Percentiles rank a stretch among this genome's conserved stretches.
Evolutionary conservation across 495 filamentous ascomycete genomes (phyloP).

Genomic region (Penicillium bialowiezense): DNA sequence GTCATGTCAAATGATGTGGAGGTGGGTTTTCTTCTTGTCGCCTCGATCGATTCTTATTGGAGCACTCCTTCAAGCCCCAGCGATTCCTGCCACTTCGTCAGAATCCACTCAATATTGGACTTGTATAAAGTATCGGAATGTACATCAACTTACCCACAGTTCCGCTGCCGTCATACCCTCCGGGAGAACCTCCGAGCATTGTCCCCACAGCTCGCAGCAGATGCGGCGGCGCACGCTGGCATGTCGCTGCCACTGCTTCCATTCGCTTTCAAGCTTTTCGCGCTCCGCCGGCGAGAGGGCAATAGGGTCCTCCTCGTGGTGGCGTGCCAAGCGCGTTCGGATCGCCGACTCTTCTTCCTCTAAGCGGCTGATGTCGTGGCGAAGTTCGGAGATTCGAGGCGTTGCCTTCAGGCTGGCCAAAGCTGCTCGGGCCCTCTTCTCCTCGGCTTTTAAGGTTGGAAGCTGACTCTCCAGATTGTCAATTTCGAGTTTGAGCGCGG

Average conservation of each 20-base stretch:
- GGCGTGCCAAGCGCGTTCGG: slow-evolving; percentile 32
- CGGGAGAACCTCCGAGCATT: slow-evolving; percentile 45
- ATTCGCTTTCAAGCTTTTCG: slow-evolving; percentile 45
- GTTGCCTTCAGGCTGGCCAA: slow-evolving; percentile 47
- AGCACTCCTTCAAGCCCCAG: slow-evolving; percentile 40
- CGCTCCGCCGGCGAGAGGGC: slow-evolving; percentile 46
- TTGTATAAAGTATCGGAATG: too few species aligned
- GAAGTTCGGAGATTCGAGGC: slow-evolving; percentile 52
- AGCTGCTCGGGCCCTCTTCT: slow-evolving; percentile 49
- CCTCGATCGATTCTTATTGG: slow-evolving; percentile 21
- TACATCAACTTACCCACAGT: slow-evolving; percentile 47
- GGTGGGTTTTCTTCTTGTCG: slow-evolving; percentile 17
- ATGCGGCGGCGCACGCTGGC: slow-evolving; percentile 47
- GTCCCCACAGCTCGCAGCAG: slow-evolving; percentile 50
- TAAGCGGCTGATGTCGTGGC: slow-evolving; percentile 40
- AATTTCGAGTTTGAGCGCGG: slow-evolving; percentile 49
- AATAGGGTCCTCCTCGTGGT: slow-evolving; percentile 28
- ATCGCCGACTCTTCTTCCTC: slow-evolving; percentile 45
- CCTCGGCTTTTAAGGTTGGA: slow-evolving; percentile 41
- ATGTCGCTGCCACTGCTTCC: slow-evolving; percentile 50
- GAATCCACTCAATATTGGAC: neutral
- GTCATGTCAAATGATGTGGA: slow-evolving; percentile 27
- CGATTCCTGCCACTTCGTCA: slow-evolving; percentile 36
- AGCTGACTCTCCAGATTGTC: slow-evolving; percentile 49
- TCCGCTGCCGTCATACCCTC: slow-evolving; percentile 44